These are phyloP conservation scores for Fragaria iinumae DNA, from an alignment of 306 rosid species.

Conservation along the genomic window DNA sequence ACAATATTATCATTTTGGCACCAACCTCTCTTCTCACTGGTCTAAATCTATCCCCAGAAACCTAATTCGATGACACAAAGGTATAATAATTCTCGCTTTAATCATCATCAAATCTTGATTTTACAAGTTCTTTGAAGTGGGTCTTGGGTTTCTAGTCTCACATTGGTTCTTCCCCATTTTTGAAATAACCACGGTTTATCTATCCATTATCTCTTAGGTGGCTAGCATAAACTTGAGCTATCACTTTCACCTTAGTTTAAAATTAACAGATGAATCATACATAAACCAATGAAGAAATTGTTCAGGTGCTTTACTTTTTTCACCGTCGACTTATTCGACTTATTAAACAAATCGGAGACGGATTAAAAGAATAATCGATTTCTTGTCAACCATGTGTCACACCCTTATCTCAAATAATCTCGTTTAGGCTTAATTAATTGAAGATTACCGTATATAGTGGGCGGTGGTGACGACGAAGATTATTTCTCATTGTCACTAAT, in stretches of 20 bases:
- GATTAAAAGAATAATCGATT: constrained; percentile 4
- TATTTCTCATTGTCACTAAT: constrained; percentile 12
- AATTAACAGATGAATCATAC: not conserved
- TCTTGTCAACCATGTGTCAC: not conserved
- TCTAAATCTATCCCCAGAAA: constrained; percentile 22
- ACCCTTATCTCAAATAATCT: not conserved
- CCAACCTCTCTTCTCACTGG: constrained; percentile 17
- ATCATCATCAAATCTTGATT: constrained; percentile 40
- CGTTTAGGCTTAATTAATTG: not conserved
- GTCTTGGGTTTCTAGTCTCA: not conserved
- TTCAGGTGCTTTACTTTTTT: constrained; percentile 6
- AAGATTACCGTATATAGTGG: not conserved
- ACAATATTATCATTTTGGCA: constrained; percentile 30
- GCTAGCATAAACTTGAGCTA: not conserved
- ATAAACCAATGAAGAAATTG: constrained; percentile 16
- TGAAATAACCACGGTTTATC: not conserved
- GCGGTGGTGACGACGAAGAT: not conserved
- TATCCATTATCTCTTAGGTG: not conserved
- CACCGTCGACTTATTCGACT: constrained; percentile 22
- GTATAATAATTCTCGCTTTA: constrained; percentile 25
- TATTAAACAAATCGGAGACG: constrained; percentile 23
- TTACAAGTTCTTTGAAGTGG: constrained; percentile 8
- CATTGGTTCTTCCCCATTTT: not conserved
- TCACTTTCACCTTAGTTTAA: constrained; percentile 11
- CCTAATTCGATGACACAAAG: constrained; percentile 25